Conservation (phyloP, 75 land plant genomes). For the Pinus tabuliformis region DNA sequence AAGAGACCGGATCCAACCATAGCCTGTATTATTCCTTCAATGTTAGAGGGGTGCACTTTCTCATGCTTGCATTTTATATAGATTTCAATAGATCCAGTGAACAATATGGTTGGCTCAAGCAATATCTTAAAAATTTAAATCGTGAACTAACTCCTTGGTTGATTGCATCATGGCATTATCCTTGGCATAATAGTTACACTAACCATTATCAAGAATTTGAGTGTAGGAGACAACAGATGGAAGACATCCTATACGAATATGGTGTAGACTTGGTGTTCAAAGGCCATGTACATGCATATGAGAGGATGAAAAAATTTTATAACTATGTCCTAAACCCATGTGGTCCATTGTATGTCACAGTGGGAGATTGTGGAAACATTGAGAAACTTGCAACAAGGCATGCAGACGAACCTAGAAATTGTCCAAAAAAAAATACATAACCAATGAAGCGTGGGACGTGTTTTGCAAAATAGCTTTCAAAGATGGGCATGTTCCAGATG, state of each 20-base stretch:
- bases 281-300: constrained; percentile 50
- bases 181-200: constrained; percentile 45
- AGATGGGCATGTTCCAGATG: too few species aligned
- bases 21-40: constrained; percentile 46
- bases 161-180: constrained; percentile 31
- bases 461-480: too few species aligned
- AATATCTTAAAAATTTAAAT: constrained; percentile 29
- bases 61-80: constrained; percentile 41
- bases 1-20: constrained; percentile 28
- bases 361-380: constrained; percentile 39
- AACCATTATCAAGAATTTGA: constrained; percentile 41
- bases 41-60: constrained; percentile 44
- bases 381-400: constrained; percentile 24
- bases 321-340: constrained; percentile 20
- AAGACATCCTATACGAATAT: constrained; percentile 30
- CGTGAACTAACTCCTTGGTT: constrained; percentile 41
- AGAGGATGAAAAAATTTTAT: constrained; percentile 32
- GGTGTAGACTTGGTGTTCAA: constrained; percentile 39
- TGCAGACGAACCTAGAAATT: constrained; percentile 20
- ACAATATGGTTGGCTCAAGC: constrained; percentile 37
- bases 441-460: neutral
- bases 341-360: constrained; percentile 27
- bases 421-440: constrained; percentile 5
- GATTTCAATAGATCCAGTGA: constrained; percentile 35
- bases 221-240: constrained; percentile 46